A percentile compares a stretch with the other conserved stretches of the same genome.
Evolutionary conservation across 1,139 yeast genomes (phyloP).

Genomic region (Sugiyamaella novakii): DNA sequence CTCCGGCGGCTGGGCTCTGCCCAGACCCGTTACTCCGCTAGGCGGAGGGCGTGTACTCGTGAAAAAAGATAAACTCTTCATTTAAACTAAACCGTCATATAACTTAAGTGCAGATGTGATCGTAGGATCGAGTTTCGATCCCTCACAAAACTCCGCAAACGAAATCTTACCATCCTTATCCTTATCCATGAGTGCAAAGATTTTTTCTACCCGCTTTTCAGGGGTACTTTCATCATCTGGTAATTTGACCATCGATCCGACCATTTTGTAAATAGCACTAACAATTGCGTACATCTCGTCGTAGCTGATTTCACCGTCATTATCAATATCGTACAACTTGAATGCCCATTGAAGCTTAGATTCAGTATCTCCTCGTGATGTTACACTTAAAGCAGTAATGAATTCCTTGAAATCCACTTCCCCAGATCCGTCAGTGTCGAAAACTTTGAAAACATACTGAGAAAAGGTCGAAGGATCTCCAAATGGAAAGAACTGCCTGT

Average conservation of each 20-base stretch:
- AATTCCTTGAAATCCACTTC: slow-evolving; percentile 91
- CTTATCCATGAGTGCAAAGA: slow-evolving; percentile 73
- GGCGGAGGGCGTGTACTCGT: neutral
- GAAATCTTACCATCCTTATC: slow-evolving; percentile 68
- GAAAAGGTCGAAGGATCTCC: slow-evolving; percentile 96
- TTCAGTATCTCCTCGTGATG: slow-evolving; percentile 84
- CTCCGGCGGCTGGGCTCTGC: slow-evolving; percentile 14
- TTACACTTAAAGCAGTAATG: slow-evolving; percentile 81
- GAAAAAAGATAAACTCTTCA: neutral
- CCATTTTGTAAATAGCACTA: slow-evolving; percentile 87
- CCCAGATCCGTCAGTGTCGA: slow-evolving; percentile 81
- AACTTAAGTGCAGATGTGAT: slow-evolving; percentile 76
- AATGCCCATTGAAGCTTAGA: slow-evolving; percentile 86
- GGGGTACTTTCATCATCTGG: slow-evolving; percentile 95
- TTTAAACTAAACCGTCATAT: slow-evolving; percentile 51
- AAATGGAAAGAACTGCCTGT: slow-evolving; percentile 96
- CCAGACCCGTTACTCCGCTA: slow-evolving; percentile 7
- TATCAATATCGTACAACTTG: slow-evolving; percentile 79
- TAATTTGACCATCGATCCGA: slow-evolving; percentile 89
- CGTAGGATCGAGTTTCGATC: slow-evolving; percentile 80
- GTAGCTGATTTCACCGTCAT: slow-evolving; percentile 72
- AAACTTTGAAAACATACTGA: slow-evolving; percentile 81
- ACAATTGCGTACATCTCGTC: slow-evolving; percentile 80
- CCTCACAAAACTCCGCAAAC: slow-evolving; percentile 79
- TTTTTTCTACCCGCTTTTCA: slow-evolving; percentile 78